Evolutionary conservation across 1,139 yeast genomes (phyloP).

Genomic region (Pneumocystis jirovecii): DNA sequence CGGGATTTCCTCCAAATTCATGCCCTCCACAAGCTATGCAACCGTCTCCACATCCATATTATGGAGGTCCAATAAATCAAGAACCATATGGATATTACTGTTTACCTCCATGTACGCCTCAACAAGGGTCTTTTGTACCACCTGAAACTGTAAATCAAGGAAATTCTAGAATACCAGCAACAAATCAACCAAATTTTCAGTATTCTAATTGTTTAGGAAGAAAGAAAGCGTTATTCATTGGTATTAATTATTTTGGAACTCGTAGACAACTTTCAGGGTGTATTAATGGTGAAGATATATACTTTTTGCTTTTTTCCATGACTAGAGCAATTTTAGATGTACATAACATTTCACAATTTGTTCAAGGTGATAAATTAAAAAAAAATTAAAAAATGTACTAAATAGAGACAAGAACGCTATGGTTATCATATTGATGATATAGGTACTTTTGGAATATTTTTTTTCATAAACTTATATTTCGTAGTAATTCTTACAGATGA

Average conservation of each 20-base stretch:
- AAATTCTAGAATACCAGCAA: slow-evolving; percentile 13
- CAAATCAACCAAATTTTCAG: slow-evolving; percentile 32
- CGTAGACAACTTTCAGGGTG: slow-evolving; percentile 64
- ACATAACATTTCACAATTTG: slow-evolving; percentile 25
- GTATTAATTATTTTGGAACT: slow-evolving; percentile 76
- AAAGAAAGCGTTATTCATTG: slow-evolving; percentile 70
- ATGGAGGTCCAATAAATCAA: not conserved
- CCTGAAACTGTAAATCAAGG: not conserved
- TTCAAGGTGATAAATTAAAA: slow-evolving; percentile 14
- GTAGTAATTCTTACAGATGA: slow-evolving; percentile 52
- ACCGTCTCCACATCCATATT: not conserved
- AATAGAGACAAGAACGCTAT: slow-evolving; percentile 35
- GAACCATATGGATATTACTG: not conserved
- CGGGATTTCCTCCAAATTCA: not conserved
- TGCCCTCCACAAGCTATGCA: not conserved
- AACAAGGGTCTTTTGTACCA: not conserved
- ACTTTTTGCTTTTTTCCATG: not conserved
- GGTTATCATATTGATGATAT: slow-evolving; percentile 69
- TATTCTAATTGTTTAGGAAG: slow-evolving; percentile 65
- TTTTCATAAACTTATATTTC: not conserved
- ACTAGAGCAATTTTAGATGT: slow-evolving; percentile 20
- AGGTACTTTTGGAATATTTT: slow-evolving; percentile 27
- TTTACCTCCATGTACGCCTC: not conserved
- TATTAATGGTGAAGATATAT: slow-evolving; percentile 48
- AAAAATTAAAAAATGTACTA: slow-evolving; percentile 37